A percentile compares a stretch with the other conserved stretches of the same genome.
These are phyloP conservation scores for Colletotrichum phormii DNA, from an alignment of 2,329 filamentous ascomycete species.

Conservation along the genomic window DNA sequence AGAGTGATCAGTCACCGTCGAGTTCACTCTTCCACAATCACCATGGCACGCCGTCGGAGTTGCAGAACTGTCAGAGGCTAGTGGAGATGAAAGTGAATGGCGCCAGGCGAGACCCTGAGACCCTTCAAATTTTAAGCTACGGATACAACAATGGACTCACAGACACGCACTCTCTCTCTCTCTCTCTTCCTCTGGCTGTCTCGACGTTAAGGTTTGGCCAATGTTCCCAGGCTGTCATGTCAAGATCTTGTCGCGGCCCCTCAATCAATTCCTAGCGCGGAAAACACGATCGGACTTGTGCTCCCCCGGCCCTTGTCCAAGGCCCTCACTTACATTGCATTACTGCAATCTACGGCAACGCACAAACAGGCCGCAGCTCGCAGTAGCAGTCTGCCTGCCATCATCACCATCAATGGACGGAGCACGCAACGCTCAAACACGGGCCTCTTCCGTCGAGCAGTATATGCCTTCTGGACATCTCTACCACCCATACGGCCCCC, in stretches of 20 bases:
- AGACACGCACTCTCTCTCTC: too few relatives aligned
- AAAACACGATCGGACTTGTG: neutral
- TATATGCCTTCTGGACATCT: slow-evolving; percentile 1
- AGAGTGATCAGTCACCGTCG: too few relatives aligned
- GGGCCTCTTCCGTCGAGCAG: slow-evolving; percentile 1
- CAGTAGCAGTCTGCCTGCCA: neutral
- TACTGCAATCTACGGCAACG: neutral
- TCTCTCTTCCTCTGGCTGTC: neutral
- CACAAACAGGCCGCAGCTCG: neutral
- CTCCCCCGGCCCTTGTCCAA: neutral
- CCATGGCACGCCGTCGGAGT: neutral
- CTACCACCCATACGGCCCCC: neutral
- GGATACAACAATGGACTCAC: too few relatives aligned
- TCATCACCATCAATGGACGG: neutral
- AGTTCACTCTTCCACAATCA: neutral
- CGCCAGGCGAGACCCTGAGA: neutral
- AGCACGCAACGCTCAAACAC: slow-evolving; percentile 16
- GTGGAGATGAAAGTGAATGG: slow-evolving; percentile 11
- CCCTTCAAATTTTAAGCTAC: neutral
- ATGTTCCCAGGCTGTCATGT: slow-evolving; percentile 25
- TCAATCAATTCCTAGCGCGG: slow-evolving; percentile 3
- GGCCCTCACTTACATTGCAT: neutral
- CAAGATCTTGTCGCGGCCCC: slow-evolving; percentile 12
- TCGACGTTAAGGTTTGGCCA: slow-evolving; percentile 16
- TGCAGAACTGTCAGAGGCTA: slow-evolving; percentile 18